Conservation (phyloP, 192 early-diverging fungal species). For the Endogone sp. region DNA sequence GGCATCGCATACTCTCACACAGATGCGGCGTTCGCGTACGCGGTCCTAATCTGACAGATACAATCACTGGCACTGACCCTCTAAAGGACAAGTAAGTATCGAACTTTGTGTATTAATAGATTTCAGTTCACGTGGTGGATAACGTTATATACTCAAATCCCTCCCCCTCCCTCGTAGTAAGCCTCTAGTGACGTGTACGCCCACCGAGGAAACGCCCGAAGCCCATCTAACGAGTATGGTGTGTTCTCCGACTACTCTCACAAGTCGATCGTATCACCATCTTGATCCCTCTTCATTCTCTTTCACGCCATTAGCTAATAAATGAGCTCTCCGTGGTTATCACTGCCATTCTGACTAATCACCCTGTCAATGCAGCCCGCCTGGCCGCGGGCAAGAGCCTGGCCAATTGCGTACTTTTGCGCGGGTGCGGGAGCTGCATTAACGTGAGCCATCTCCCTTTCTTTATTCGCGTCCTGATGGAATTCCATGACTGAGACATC, state of each 20-base stretch:
- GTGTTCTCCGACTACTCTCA: not conserved
- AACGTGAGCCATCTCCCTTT: constrained; percentile 6
- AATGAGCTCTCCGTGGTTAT: constrained; percentile 26
- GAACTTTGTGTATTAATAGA: not conserved
- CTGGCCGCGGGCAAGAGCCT: constrained; percentile 13
- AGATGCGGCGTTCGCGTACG: constrained; percentile 27
- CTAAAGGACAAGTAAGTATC: constrained; percentile 24
- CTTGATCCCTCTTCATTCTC: not conserved
- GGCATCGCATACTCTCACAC: too few relatives aligned
- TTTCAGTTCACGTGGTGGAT: not conserved
- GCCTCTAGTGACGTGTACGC: constrained; percentile 16
- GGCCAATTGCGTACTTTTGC: constrained; percentile 27
- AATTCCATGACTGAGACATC: not conserved
- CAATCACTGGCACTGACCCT: constrained; percentile 30
- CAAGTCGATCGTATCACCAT: not conserved
- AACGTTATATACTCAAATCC: not conserved
- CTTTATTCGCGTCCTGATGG: too few relatives aligned
- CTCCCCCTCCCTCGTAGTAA: constrained; percentile 8
- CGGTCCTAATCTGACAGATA: constrained; percentile 23
- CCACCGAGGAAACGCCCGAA: constrained; percentile 12
- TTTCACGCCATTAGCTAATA: constrained; percentile 7
- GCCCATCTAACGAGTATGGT: constrained; percentile 24
- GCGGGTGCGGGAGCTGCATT: constrained; percentile 29
- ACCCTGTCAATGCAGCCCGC: constrained; percentile 22
- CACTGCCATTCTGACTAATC: constrained; percentile 1